Conservation (phyloP, 2,329 filamentous ascomycete species). For the Ceratocystis huliohia region DNA sequence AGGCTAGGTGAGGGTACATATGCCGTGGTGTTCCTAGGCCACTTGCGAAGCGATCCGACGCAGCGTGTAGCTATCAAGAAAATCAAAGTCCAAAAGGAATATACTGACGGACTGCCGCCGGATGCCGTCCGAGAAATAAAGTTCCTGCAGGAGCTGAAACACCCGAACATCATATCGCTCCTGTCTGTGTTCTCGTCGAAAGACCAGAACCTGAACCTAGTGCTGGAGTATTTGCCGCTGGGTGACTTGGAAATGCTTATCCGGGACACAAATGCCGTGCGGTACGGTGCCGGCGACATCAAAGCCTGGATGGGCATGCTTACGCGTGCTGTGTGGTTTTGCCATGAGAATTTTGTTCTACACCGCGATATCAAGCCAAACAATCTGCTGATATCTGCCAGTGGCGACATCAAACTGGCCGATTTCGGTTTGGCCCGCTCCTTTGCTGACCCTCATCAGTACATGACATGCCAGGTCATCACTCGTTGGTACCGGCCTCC, state of each 20-base stretch:
- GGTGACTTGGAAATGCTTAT: slow-evolving; percentile 93
- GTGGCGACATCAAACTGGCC: slow-evolving; percentile 87
- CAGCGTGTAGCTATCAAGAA: slow-evolving; percentile 83
- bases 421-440: slow-evolving; percentile 91
- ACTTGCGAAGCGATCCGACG: slow-evolving; percentile 58
- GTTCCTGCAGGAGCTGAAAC: slow-evolving; percentile 82
- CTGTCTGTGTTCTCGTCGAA: slow-evolving; percentile 91
- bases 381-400: slow-evolving; percentile 86
- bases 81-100: slow-evolving; percentile 77
- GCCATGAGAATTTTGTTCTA: slow-evolving; percentile 84
- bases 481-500: slow-evolving; percentile 94
- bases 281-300: slow-evolving; percentile 79
- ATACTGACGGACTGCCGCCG: slow-evolving; percentile 80
- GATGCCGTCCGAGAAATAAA: slow-evolving; percentile 94
- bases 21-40: slow-evolving; percentile 84
- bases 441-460: slow-evolving; percentile 75
- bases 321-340: slow-evolving; percentile 86
- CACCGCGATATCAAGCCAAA: slow-evolving; percentile 99
- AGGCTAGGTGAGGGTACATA: slow-evolving; percentile 96
- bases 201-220: slow-evolving; percentile 89
- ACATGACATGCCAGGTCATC: slow-evolving; percentile 91
- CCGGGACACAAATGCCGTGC: slow-evolving; percentile 63
- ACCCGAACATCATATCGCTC: slow-evolving; percentile 90
- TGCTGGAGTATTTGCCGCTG: slow-evolving; percentile 85
- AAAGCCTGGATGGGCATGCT: slow-evolving; percentile 99